Conservation (phyloP, 176 grass and related monocot species). For the Musa schizocarpa region DNA sequence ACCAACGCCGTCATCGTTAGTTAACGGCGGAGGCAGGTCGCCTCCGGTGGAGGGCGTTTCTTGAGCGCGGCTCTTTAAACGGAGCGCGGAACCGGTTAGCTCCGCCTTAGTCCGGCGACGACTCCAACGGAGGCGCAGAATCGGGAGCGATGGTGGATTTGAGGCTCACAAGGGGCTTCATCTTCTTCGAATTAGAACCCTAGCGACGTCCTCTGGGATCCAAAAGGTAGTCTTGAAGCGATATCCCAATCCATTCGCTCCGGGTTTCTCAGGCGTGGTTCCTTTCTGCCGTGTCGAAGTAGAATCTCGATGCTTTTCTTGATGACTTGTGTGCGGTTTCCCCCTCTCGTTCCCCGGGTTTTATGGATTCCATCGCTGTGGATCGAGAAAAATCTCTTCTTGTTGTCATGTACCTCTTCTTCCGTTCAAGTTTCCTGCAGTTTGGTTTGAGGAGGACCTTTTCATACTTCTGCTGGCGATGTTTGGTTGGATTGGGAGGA, state of each 20-base stretch:
- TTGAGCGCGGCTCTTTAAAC: conserved; percentile 31
- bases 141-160: not conserved
- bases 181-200: too few relatives aligned
- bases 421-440: not conserved
- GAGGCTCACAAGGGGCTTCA: not conserved
- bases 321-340: too few relatives aligned
- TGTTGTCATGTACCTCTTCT: too few relatives aligned
- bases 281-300: too few relatives aligned
- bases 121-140: not conserved
- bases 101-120: conserved; percentile 11
- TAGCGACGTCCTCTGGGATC: not conserved
- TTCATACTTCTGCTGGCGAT: too few relatives aligned
- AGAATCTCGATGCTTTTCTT: too few relatives aligned
- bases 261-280: not conserved
- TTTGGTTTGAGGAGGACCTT: too few relatives aligned
- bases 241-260: not conserved
- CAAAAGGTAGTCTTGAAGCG: not conserved
- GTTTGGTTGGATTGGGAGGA: not conserved
- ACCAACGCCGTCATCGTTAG: conserved; percentile 3
- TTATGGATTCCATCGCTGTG: too few relatives aligned
- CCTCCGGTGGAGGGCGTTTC: conserved; percentile 46
- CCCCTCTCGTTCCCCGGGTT: too few relatives aligned
- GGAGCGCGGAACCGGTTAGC: not conserved
- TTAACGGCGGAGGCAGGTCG: conserved; percentile 28
- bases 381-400: too few relatives aligned